Conservation (phyloP, 805 yeast species). For the Debaryomyces castellii region DNA sequence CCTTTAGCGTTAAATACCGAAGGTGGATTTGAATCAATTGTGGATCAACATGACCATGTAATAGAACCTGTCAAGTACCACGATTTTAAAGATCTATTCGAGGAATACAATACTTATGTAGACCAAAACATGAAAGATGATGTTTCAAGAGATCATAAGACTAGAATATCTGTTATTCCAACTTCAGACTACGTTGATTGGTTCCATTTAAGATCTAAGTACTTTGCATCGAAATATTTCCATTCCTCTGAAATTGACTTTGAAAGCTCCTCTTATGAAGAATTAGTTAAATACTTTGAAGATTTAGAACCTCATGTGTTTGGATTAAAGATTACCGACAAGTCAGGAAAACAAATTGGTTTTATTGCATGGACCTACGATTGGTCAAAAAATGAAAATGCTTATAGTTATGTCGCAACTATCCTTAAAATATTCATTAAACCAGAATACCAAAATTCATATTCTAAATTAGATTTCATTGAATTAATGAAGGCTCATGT, state of each 20-base stretch:
- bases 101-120: slow-evolving; percentile 19
- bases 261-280: slow-evolving; percentile 15
- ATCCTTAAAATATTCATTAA: slow-evolving; percentile 27
- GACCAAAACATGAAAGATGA: slow-evolving; percentile 14
- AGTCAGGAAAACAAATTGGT: slow-evolving; percentile 21
- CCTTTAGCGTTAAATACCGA: slow-evolving; percentile 10
- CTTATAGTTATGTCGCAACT: slow-evolving; percentile 16
- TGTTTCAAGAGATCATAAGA: slow-evolving; percentile 26
- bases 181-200: slow-evolving; percentile 32
- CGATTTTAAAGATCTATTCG: slow-evolving; percentile 25
- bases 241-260: slow-evolving; percentile 17
- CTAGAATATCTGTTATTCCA: slow-evolving; percentile 31
- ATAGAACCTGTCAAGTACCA: slow-evolving; percentile 25
- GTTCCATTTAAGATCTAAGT: slow-evolving; percentile 43
- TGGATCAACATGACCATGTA: slow-evolving; percentile 2
- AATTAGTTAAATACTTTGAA: slow-evolving; percentile 20
- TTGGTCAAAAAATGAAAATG: slow-evolving; percentile 19
- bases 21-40: slow-evolving; percentile 1
- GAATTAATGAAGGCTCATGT: slow-evolving; percentile 9
- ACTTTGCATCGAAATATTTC: slow-evolving; percentile 20
- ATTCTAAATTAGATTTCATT: slow-evolving; percentile 13
- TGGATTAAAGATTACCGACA: slow-evolving; percentile 26
- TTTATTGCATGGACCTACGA: slow-evolving; percentile 42
- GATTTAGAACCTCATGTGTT: slow-evolving; percentile 27
- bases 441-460: slow-evolving; percentile 14